Base-by-base conservation (phyloP, 768 basidiomycete genomes). In the Leucogyrophana mollusca region DNA sequence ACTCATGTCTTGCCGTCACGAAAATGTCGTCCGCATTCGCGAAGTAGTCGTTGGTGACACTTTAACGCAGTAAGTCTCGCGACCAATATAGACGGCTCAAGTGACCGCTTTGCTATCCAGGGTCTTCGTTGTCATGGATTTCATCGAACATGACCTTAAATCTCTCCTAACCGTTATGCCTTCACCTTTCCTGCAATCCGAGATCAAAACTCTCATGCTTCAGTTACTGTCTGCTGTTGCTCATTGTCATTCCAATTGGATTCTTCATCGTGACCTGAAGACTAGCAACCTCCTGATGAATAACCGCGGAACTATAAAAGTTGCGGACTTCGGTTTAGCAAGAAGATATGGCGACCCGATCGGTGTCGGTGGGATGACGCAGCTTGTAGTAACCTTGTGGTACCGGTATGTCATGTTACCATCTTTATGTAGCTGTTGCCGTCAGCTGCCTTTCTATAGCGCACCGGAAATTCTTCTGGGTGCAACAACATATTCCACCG, bases 71-170 rank as follows among this genome's bases (percentile, higher is more conserved):
- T 98, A 72, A 77, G 95, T 89, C 52, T 45, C 51, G 59, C 56
- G 33, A 6, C 40, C n/a, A 25, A 11, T 47, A 23, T 37, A 38
- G 38, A 53, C 32, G 3, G 23, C 40, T 24, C 30, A 36, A 49
- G 27, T 44, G 46, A 53, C 47, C 45, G 47, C 32, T 21, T 39
- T 22, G 17, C 52, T 51, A 56, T 34, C 37, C 61, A 97, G 96
- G 73, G 92, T 98, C 35, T 99, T 94, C 67, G 94, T 99, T 54
- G 96, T 98, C 27, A 96, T 96, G 94, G 94, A 96, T 65, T 99
- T 99, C 62, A 95, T 99, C 62, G 96, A 99, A 67, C 96, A 99
- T 67, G 96, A 99, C 66, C 85, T 99, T 64, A 99, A 99, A 70
- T 88, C 94, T 5, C 79, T 99, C 42, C 78, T 99, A 47, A 90